phyloP scores from a whole-genome alignment of 352 stramenopile species.

The Pythium dissotocum region DNA sequence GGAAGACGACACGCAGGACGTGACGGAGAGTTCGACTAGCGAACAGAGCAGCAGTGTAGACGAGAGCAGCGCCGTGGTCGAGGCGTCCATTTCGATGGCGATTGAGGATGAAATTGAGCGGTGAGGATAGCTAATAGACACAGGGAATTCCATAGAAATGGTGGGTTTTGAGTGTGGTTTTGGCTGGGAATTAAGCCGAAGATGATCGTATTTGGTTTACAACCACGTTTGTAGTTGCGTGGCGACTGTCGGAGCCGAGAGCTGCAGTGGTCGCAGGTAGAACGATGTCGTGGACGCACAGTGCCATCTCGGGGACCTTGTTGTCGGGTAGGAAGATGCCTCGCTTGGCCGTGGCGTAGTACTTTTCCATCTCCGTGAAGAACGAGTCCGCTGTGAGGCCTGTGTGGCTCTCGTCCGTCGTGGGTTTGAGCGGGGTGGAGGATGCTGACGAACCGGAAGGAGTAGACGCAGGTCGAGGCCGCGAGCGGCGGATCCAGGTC shows the following conservation, averaged over 20 bases:
- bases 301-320: conserved; percentile 43
- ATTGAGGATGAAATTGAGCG: conserved; percentile 6
- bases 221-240: conserved; percentile 11
- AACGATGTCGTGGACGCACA: conserved; percentile 53
- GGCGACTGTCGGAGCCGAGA: neutral
- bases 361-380: conserved; percentile 55
- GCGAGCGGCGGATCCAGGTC: conserved; percentile 28
- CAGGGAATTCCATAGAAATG: neutral
- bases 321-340: conserved; percentile 48
- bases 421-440: conserved; percentile 9
- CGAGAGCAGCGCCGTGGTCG: conserved; percentile 2
- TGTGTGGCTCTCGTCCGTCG: conserved; percentile 14
- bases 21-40: conserved; percentile 3
- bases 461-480: neutral
- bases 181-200: conserved; percentile 2
- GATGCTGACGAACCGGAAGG: neutral
- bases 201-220: conserved; percentile 15
- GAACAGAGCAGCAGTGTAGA: neutral
- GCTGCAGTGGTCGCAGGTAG: conserved; percentile 15
- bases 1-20: conserved; percentile 8
- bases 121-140: neutral
- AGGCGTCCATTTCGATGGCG: conserved; percentile 13
- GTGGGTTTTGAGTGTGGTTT: neutral
- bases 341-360: conserved; percentile 48
- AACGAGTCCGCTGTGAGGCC: conserved; percentile 66